Percentiles rank a stretch among this genome's conserved stretches.
These are phyloP conservation scores for Diplogelasinospora grovesii DNA, from an alignment of 495 filamentous ascomycete genomes.

Conservation along the genomic window DNA sequence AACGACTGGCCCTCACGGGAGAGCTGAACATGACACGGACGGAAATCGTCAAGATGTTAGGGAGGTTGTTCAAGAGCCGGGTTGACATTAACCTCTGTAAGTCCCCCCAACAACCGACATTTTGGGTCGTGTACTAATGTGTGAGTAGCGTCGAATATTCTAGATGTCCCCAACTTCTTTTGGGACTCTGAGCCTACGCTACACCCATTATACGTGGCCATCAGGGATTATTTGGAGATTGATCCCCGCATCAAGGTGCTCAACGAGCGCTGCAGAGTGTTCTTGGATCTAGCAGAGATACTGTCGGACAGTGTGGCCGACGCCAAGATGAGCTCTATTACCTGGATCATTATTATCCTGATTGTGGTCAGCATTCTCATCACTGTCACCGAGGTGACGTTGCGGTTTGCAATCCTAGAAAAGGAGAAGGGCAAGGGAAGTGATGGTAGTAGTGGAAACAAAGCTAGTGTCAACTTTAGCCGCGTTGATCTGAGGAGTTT, in stretches of 20 bases:
- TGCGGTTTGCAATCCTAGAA: slow-evolving; percentile 75
- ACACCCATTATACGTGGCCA: slow-evolving; percentile 87
- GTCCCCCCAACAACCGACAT: slow-evolving; percentile 20
- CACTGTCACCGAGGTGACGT: slow-evolving; percentile 79
- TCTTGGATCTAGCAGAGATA: slow-evolving; percentile 94
- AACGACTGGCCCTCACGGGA: slow-evolving; percentile 79
- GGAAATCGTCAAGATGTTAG: slow-evolving; percentile 87
- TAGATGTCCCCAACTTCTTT: slow-evolving; percentile 98
- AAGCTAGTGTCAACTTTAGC: no score
- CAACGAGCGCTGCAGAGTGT: slow-evolving; percentile 94
- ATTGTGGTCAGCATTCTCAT: slow-evolving; percentile 87
- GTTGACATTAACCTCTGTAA: slow-evolving; percentile 98
- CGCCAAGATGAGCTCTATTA: slow-evolving; percentile 86
- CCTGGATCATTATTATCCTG: slow-evolving; percentile 96
- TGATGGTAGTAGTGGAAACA: no score
- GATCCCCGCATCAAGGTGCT: slow-evolving; percentile 88
- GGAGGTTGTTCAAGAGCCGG: slow-evolving; percentile 81
- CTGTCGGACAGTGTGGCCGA: slow-evolving; percentile 87
- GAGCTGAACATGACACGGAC: slow-evolving; percentile 85
- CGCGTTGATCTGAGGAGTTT: slow-evolving; percentile 18
- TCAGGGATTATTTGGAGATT: slow-evolving; percentile 97
- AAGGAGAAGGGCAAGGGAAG: slow-evolving; percentile 31
- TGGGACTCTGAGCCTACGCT: slow-evolving; percentile 96
- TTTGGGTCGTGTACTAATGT: background rate
- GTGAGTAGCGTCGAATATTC: slow-evolving; percentile 77